phyloP scores from a whole-genome alignment of 768 basidiomycete genomes.

The Neoboletus subvelutipes region DNA sequence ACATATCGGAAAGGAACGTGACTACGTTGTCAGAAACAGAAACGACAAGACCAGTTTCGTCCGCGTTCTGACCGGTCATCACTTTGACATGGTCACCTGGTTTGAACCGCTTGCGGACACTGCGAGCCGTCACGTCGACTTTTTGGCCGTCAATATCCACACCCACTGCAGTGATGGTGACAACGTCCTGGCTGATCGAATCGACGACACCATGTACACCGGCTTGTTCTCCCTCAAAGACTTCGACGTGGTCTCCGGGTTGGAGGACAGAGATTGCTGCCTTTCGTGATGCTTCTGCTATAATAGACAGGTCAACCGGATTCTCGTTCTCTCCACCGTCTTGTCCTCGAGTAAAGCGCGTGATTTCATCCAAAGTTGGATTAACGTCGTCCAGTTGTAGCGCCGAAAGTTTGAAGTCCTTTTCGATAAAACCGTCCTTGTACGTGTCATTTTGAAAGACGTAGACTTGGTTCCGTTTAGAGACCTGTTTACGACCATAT shows the following conservation, averaged over 20 bases:
- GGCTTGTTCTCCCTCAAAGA: slow-evolving; percentile 94
- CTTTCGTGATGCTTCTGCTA: slow-evolving; percentile 89
- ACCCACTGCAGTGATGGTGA: slow-evolving; percentile 77
- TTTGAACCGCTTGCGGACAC: slow-evolving; percentile 93
- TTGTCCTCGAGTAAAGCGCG: slow-evolving; percentile 77
- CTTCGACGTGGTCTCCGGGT: slow-evolving; percentile 96
- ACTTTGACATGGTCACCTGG: slow-evolving; percentile 99
- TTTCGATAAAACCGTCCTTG: slow-evolving; percentile 93
- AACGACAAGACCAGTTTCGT: slow-evolving; percentile 95
- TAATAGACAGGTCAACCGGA: slow-evolving; percentile 83
- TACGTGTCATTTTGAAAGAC: slow-evolving; percentile 94
- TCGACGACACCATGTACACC: slow-evolving; percentile 93
- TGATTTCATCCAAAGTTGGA: slow-evolving; percentile 96
- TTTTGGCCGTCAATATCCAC: slow-evolving; percentile 85
- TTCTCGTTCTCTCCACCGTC: slow-evolving; percentile 67
- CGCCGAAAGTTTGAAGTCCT: slow-evolving; percentile 84
- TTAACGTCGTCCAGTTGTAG: slow-evolving; percentile 86
- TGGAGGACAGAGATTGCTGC: slow-evolving; percentile 93
- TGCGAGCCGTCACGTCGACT: slow-evolving; percentile 81
- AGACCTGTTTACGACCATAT: slow-evolving; percentile 75
- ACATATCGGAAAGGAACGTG: slow-evolving; percentile 97
- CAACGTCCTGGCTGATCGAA: slow-evolving; percentile 82
- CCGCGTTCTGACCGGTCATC: slow-evolving; percentile 90
- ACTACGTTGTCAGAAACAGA: slow-evolving; percentile 88
- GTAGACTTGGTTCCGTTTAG: slow-evolving; percentile 70